Conservation (phyloP, 2,329 filamentous ascomycete species). For the Talaromyces sp. region DNA sequence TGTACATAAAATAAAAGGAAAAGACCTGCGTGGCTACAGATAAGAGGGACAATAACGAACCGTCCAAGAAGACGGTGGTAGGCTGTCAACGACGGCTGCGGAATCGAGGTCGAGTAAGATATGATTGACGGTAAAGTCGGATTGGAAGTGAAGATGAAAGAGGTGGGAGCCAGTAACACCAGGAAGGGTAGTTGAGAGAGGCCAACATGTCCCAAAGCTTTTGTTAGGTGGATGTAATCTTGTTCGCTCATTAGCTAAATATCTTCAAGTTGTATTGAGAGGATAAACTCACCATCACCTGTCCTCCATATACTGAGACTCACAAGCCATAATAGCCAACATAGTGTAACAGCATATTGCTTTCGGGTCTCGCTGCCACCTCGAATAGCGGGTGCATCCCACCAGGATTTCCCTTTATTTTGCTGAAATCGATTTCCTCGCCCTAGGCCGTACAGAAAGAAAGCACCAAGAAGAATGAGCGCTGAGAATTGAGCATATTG, state of each 20-base stretch:
- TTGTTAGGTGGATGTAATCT: constrained; percentile 66
- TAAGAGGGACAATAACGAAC: constrained; percentile 51
- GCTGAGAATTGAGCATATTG: constrained; percentile 57
- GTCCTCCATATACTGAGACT: constrained; percentile 52
- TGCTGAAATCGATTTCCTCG: neutral
- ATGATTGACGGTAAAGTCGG: constrained; percentile 50
- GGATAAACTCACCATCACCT: constrained; percentile 48
- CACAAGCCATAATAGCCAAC: constrained; percentile 56
- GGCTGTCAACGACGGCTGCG: constrained; percentile 56
- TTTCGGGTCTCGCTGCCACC: constrained; percentile 51
- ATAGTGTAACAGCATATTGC: constrained; percentile 49
- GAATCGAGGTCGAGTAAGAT: constrained; percentile 52
- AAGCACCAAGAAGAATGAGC: constrained; percentile 41
- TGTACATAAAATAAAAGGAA: constrained; percentile 60
- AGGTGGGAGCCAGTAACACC: constrained; percentile 52
- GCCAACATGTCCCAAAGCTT: constrained; percentile 59
- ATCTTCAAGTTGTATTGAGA: neutral
- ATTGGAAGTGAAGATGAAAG: constrained; percentile 45
- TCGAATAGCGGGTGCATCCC: constrained; percentile 43
- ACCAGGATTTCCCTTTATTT: constrained; percentile 34
- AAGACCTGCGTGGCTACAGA: constrained; percentile 53
- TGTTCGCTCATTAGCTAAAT: neutral
- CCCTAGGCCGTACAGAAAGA: constrained; percentile 2
- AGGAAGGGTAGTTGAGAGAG: constrained; percentile 61
- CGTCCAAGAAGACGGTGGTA: constrained; percentile 60